phyloP scores from a whole-genome alignment of 345 rosid genomes.

The Xanthoceras sorbifolium region DNA sequence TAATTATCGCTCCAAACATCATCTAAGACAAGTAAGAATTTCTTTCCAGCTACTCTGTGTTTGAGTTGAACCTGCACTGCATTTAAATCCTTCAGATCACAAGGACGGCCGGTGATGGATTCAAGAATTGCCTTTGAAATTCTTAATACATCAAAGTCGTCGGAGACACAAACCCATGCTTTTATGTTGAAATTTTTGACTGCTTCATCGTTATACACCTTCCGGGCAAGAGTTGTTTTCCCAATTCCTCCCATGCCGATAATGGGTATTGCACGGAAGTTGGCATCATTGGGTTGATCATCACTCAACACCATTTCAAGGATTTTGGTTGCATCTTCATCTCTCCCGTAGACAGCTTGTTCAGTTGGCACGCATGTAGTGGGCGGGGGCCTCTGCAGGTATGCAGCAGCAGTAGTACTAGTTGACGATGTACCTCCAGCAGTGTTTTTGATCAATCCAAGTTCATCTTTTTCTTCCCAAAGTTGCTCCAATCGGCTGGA shows the following conservation, averaged over 20 bases:
- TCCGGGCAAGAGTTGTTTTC: background rate
- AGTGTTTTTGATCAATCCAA: background rate
- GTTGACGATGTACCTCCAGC: background rate
- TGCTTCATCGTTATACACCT: background rate
- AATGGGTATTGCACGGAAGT: background rate
- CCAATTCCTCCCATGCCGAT: background rate
- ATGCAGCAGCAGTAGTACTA: too few relatives aligned
- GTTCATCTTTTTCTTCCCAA: background rate
- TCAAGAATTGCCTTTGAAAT: too few relatives aligned
- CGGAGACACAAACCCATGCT: background rate
- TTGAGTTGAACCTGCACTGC: background rate
- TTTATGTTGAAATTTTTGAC: too few relatives aligned
- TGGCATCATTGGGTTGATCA: slow-evolving; percentile 12
- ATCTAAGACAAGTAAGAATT: background rate
- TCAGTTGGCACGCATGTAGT: background rate
- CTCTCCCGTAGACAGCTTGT: background rate
- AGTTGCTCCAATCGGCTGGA: background rate
- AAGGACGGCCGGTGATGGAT: background rate
- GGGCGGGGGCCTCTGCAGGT: background rate
- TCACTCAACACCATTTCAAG: background rate
- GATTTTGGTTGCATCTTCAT: background rate
- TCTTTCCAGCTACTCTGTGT: background rate
- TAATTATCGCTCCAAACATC: background rate
- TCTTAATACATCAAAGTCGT: too few relatives aligned
- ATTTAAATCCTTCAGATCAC: background rate